Percentiles rank a stretch among this genome's conserved stretches.
Conservation (phyloP, 2,329 filamentous ascomycete species). For the Arachnomyces sp. region DNA sequence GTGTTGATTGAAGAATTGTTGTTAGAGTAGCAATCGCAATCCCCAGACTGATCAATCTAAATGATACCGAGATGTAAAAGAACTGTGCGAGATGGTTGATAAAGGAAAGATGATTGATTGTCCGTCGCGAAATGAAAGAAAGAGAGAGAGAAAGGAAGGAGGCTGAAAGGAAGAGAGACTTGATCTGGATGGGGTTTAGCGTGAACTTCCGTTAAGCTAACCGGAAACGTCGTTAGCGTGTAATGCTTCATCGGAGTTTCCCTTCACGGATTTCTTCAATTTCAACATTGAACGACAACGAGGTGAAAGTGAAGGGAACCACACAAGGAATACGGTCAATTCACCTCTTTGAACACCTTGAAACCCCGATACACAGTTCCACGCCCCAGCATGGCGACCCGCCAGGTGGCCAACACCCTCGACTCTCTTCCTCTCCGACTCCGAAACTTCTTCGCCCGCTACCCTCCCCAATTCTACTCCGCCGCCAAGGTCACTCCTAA, state of each 20-base stretch:
- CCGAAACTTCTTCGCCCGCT: slow-evolving; percentile 79
- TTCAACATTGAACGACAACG: too few relatives aligned
- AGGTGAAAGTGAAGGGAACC: too few relatives aligned
- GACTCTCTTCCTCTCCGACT: slow-evolving; percentile 68
- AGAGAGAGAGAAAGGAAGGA: slow-evolving; percentile 7
- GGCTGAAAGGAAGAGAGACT: slow-evolving; percentile 4
- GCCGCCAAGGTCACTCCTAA: slow-evolving; percentile 22
- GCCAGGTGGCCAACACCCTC: slow-evolving; percentile 28
- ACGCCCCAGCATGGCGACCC: slow-evolving; percentile 10
- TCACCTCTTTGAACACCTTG: too few relatives aligned
- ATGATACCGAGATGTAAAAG: slow-evolving; percentile 4
- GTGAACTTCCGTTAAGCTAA: neutral
- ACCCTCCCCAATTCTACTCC: slow-evolving; percentile 58
- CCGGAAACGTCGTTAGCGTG: neutral
- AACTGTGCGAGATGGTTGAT: slow-evolving; percentile 10
- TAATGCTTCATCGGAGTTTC: too few relatives aligned
- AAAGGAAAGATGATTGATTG: slow-evolving; percentile 2
- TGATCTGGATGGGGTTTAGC: slow-evolving; percentile 19
- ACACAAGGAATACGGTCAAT: too few relatives aligned
- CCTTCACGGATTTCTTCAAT: too few relatives aligned
- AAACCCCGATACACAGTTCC: neutral
- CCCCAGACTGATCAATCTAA: neutral
- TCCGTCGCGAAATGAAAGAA: slow-evolving; percentile 5
- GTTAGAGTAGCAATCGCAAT: slow-evolving; percentile 2
- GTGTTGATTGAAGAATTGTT: neutral